A percentile compares a stretch with the other conserved stretches of the same genome.
These are phyloP conservation scores for Aspergillus puulaauensis DNA, from an alignment of 2,329 filamentous ascomycete species.

Conservation along the genomic window DNA sequence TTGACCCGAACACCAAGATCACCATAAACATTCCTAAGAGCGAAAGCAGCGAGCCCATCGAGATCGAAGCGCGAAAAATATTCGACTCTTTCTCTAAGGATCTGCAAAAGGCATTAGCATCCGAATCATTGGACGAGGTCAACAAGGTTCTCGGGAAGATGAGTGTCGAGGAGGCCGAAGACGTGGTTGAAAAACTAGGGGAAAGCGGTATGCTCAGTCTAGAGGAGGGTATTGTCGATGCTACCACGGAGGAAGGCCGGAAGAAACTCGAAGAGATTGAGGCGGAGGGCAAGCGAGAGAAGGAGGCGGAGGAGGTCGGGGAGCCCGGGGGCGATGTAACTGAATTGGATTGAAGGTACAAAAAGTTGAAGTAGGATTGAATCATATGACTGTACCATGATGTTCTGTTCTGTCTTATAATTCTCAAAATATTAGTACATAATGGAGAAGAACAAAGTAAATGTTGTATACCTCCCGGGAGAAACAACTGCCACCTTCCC, in stretches of 20 bases:
- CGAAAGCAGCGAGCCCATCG: slow-evolving; percentile 63
- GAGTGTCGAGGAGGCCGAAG: slow-evolving; percentile 84
- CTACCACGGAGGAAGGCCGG: slow-evolving; percentile 83
- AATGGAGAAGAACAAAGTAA: not conserved
- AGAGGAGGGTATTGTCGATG: slow-evolving; percentile 92
- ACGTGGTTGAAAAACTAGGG: slow-evolving; percentile 75
- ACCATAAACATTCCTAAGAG: slow-evolving; percentile 77
- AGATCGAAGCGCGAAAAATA: slow-evolving; percentile 66
- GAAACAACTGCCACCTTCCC: not conserved
- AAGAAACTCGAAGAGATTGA: slow-evolving; percentile 75
- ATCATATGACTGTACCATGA: not conserved
- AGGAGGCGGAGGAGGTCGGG: slow-evolving; percentile 51
- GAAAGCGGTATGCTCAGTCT: slow-evolving; percentile 86
- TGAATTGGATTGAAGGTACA: slow-evolving; percentile 30
- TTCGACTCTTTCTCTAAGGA: slow-evolving; percentile 83
- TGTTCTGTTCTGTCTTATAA: not conserved
- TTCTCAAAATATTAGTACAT: not conserved
- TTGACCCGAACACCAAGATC: slow-evolving; percentile 89
- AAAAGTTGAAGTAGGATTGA: not conserved
- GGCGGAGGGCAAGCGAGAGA: slow-evolving; percentile 46
- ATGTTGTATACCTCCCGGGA: not conserved
- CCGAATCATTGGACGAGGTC: slow-evolving; percentile 83
- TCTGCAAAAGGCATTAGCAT: slow-evolving; percentile 77
- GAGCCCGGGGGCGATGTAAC: slow-evolving; percentile 52
- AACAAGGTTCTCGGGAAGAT: slow-evolving; percentile 86